Percentiles rank a stretch among this genome's conserved stretches.
These are phyloP conservation scores for Acanthamoeba sp. DNA, from an alignment of 208 protist genomes.

Conservation along the genomic window DNA sequence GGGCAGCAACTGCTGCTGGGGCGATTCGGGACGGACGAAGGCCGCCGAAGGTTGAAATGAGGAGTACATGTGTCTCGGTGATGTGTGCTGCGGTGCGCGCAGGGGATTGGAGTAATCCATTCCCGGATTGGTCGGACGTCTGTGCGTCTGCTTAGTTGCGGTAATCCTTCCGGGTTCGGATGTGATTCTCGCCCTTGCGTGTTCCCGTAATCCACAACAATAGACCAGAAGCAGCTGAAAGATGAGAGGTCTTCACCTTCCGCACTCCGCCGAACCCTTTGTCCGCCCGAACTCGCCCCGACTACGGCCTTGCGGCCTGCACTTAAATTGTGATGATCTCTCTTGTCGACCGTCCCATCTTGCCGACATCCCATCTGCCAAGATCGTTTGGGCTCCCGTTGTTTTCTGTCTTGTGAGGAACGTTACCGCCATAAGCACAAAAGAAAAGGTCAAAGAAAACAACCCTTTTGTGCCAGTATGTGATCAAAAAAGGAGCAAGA, in stretches of 20 bases:
- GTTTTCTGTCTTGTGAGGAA: too few relatives aligned
- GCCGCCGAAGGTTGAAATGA: conserved; percentile 19
- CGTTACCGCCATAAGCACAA: too few relatives aligned
- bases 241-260: not conserved
- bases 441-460: too few relatives aligned
- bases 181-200: not conserved
- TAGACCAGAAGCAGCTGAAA: not conserved
- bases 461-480: too few relatives aligned
- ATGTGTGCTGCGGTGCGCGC: not conserved
- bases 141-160: not conserved
- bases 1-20: not conserved
- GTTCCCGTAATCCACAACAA: conserved; percentile 57
- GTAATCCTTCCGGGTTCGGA: conserved; percentile 3
- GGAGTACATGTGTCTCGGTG: not conserved
- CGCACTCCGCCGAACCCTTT: not conserved
- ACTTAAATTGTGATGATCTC: not conserved
- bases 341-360: not conserved
- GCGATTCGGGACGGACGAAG: not conserved
- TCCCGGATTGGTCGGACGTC: too few relatives aligned
- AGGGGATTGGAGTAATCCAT: conserved; percentile 35
- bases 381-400: too few relatives aligned
- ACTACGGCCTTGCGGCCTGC: not conserved
- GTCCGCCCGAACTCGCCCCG: not conserved
- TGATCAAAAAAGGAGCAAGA: too few relatives aligned
- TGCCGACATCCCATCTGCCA: not conserved